Base-by-base conservation (phyloP, 805 yeast species). In the Cyberlindnera maclurae region DNA sequence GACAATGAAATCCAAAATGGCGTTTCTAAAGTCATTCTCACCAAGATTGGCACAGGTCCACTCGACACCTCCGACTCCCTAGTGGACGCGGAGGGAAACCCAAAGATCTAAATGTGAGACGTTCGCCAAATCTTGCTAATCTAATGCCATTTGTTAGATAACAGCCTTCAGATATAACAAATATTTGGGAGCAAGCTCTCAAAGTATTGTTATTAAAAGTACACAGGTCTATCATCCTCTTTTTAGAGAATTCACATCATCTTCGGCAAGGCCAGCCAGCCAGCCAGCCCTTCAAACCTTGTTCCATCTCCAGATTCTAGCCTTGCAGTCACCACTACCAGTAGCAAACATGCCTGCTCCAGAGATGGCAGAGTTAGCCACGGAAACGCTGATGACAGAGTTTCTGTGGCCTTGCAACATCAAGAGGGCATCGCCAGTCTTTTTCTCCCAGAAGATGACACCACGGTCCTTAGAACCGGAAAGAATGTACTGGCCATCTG, bases 391-490 rank as follows among this genome's bases (percentile, higher is more conserved):
- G 51, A 90, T 90, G 34, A 93, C 97, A 9, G 95, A 84, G 68
- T 90, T 90, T 60, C 93, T 79, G 63, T 90, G 97, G 27, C 97
- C 97, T 67, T 88, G 97, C 53, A 93, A 73, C 96, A 89, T 87
- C 57, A 90, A 72, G 62, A 87, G 77, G 38, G 96, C 95, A 62
- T 86, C 89, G 46, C 96, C 96, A 12, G 89, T 77, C 33, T 71
- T 68, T 52, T 89, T 89, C 60, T 90, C 96, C 98, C 98, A 90
- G 68, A 90, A 83, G 46, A 89, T 83, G 39, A 90, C 96, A 38
- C 97, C 96, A 54, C 97, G 81, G 68, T 90, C 98, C 63, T 90
- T 90, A 26, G 96, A 87, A 38, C 97, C 97, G 1, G 95, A 84
- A 41, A 90, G 70, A 40, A 90, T 83, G 69, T 86, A 90, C 59